These are phyloP conservation scores for Rhynchosporium graminicola DNA, from an alignment of 2,329 filamentous ascomycete species.

Conservation along the genomic window DNA sequence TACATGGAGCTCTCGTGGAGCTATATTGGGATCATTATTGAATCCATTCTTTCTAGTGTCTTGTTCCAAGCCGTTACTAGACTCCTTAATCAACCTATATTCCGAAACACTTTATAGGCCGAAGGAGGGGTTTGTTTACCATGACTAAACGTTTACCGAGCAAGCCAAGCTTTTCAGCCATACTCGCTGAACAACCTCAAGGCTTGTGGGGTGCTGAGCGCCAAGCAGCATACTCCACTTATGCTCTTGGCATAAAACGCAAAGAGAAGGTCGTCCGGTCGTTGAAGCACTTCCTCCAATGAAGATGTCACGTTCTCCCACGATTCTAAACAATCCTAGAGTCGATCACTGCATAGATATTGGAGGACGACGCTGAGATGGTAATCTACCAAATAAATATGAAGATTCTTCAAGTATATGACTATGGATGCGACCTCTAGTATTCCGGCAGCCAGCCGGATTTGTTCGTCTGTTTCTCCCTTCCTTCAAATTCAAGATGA, in stretches of 20 bases:
- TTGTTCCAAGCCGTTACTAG: too few relatives aligned
- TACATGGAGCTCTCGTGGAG: too few relatives aligned
- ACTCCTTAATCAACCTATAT: too few relatives aligned
- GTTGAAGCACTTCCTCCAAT: constrained; percentile 4
- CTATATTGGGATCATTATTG: too few relatives aligned
- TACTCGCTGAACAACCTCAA: background rate
- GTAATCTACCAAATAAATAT: background rate
- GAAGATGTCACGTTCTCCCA: background rate
- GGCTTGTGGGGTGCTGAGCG: background rate
- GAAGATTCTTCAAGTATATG: background rate
- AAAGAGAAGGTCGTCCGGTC: constrained; percentile 4
- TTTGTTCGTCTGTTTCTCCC: background rate
- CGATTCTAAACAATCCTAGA: background rate
- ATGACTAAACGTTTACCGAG: background rate
- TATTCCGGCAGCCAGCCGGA: background rate
- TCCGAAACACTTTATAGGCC: too few relatives aligned
- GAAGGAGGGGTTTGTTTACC: background rate
- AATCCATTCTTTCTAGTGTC: too few relatives aligned
- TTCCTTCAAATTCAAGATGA: background rate
- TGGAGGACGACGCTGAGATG: background rate
- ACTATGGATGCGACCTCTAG: constrained; percentile 1
- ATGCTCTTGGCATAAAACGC: constrained; percentile 4
- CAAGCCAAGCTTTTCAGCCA: constrained; percentile 5
- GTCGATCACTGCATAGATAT: background rate
- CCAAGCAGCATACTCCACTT: constrained; percentile 2